Percentiles rank a stretch among this genome's conserved stretches.
These are phyloP conservation scores for Verbena officinalis DNA, from an alignment of 257 asterid species.

Conservation along the genomic window DNA sequence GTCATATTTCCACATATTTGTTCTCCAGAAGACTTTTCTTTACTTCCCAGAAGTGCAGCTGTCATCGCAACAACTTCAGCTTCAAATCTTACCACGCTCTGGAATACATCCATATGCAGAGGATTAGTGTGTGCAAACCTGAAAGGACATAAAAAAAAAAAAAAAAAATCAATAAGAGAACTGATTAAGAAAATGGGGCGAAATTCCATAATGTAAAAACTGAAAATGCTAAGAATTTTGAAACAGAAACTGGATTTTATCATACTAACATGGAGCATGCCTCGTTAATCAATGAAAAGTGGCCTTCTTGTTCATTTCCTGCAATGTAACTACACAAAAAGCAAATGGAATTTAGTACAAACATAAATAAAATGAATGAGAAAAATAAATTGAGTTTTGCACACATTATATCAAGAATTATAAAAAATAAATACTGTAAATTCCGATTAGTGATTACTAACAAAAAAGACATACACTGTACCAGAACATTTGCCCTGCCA, in stretches of 20 bases:
- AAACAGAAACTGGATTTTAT: slow-evolving; percentile 12
- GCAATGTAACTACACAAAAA: slow-evolving; percentile 76
- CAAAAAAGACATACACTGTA: slow-evolving; percentile 83
- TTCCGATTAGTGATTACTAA: slow-evolving; percentile 19
- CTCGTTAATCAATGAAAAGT: slow-evolving; percentile 88
- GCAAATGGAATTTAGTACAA: slow-evolving; percentile 31
- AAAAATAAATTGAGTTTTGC: slow-evolving; percentile 4
- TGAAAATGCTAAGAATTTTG: slow-evolving; percentile 2
- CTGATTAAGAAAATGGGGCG: neutral
- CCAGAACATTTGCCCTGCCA: slow-evolving; percentile 99
- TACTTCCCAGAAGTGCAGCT: slow-evolving; percentile 91
- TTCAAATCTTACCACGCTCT: slow-evolving; percentile 89
- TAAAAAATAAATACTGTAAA: slow-evolving; percentile 9
- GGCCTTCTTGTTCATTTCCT: slow-evolving; percentile 91
- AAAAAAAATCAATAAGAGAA: slow-evolving; percentile 12
- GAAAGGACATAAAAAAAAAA: slow-evolving; percentile 32
- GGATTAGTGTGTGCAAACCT: slow-evolving; percentile 99
- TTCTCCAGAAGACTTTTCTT: slow-evolving; percentile 81
- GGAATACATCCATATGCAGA: slow-evolving; percentile 90
- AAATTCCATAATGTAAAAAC: neutral
- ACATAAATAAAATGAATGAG: slow-evolving; percentile 13
- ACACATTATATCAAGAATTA: neutral
- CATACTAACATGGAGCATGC: slow-evolving; percentile 96
- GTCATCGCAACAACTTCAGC: slow-evolving; percentile 95
- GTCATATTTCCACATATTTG: slow-evolving; percentile 98